Conservation (phyloP, 192 early-diverging fungal genomes). For the Mortierella alpina region DNA sequence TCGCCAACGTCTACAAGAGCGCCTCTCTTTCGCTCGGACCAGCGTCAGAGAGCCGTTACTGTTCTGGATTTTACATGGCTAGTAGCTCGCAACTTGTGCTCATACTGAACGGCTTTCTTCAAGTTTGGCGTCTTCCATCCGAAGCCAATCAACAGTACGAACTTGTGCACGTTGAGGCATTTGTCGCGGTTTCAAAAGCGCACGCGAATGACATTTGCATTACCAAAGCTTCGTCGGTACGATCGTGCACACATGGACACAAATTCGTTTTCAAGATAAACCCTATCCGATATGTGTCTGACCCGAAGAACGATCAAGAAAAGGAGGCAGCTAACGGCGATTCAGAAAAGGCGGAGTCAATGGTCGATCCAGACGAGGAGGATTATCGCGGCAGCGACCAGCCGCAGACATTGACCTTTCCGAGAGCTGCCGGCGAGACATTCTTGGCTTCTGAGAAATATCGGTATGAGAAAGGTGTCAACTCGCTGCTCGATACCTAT, state of each 20-base stretch:
- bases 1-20: not conserved
- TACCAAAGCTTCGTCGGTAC: too few relatives aligned
- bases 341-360: too few relatives aligned
- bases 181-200: too few relatives aligned
- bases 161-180: too few relatives aligned
- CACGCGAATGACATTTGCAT: not conserved
- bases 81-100: conserved; percentile 2
- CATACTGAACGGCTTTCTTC: not conserved
- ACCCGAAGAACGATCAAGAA: too few relatives aligned
- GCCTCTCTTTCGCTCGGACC: not conserved
- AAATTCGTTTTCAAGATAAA: too few relatives aligned
- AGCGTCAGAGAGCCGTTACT: not conserved
- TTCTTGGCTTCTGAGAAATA: too few relatives aligned
- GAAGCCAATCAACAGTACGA: not conserved
- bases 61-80: not conserved
- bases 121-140: not conserved
- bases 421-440: not conserved
- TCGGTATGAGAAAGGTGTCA: not conserved
- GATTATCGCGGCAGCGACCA: too few relatives aligned
- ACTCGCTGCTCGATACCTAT: not conserved
- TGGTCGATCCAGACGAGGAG: too few relatives aligned
- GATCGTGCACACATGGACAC: too few relatives aligned
- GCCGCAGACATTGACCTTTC: not conserved
- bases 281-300: too few relatives aligned
- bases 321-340: too few relatives aligned